phyloP scores from a whole-genome alignment of 148 eudicot species.

The Rhododendron kiyosumense region DNA sequence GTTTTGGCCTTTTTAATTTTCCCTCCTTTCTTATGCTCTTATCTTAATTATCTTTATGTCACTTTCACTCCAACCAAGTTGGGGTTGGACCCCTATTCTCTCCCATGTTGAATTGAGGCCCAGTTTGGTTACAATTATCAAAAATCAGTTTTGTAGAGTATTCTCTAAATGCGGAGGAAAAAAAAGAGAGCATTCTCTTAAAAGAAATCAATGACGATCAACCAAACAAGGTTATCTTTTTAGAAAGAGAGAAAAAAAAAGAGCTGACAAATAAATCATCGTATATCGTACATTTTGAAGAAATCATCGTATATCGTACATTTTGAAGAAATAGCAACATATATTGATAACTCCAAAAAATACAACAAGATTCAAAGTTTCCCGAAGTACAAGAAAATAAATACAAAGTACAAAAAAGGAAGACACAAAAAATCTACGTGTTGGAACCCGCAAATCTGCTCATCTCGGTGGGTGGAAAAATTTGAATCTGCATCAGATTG shows the following conservation, averaged over 20 bases:
- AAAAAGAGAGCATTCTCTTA: too few relatives aligned
- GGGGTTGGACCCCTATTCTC: neutral
- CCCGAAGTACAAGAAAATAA: too few relatives aligned
- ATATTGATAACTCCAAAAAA: too few relatives aligned
- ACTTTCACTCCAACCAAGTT: neutral
- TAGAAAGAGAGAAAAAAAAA: neutral
- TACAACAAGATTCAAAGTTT: too few relatives aligned
- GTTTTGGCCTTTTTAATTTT: neutral
- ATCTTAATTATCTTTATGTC: neutral
- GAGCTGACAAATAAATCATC: neutral
- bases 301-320: neutral
- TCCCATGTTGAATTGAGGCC: neutral
- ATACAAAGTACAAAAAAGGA: too few relatives aligned
- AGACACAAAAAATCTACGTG: too few relatives aligned
- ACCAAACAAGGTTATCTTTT: neutral
- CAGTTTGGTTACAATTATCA: neutral
- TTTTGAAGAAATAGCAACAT: too few relatives aligned
- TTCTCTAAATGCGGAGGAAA: too few relatives aligned
- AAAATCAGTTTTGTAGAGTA: neutral
- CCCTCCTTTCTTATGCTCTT: neutral
- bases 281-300: neutral
- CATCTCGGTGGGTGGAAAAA: too few relatives aligned
- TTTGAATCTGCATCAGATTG: too few relatives aligned
- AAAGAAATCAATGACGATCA: neutral
- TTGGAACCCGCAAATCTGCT: too few relatives aligned